Evolutionary conservation across 2,329 filamentous ascomycete species (phyloP), one percentile per base, ranked within the genome.

Genomic region (Colletotrichum theobromicola): DNA sequence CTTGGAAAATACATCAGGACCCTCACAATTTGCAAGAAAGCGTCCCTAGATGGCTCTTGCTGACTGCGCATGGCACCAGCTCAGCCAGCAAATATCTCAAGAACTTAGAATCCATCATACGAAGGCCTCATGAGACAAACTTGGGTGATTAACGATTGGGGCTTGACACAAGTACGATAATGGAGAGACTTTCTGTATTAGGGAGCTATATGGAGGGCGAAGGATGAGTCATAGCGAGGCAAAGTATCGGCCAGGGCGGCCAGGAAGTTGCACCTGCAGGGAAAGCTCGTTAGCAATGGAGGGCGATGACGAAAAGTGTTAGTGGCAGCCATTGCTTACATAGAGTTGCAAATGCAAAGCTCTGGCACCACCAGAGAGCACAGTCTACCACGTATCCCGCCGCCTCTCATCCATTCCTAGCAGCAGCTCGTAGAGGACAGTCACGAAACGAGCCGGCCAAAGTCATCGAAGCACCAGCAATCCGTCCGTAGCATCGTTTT

Each of bases 261-360:
- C 21, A 21, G 8, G 13, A 12, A 10, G 42, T 50, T 13, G 42
- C 42, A 50, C 7, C 42, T 50, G n/a, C 21, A 50, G 42, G 3
- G 4, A 21, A 2, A 13, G 7, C 3, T 7, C 21, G 42, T 50
- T n/a, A 50, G 42, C 0, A 2, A 50, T 18, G 10, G n/a, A 50
- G 12, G 10, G n/a, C 3, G 4, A 2, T 12, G 21, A 12, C 42
- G 21, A 12, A 50, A 50, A 21, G 7, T 21, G 10, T 0, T 13
- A 13, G 42, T 0, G 2, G 21, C 6, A 2, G n/a, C 2, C 7
- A 13, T 0, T 9, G 0, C 55, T 18, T 32, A 58, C 28, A 24
- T n/a, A n/a, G 2, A 6, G 16, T 7, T 30, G 16, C 5, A 58
- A 32, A 16, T 13, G 26, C 16, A n/a, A 3, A 58, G 55, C 9